Conservation (phyloP, 202 grass and related monocot genomes). For the Carex arenaria region DNA sequence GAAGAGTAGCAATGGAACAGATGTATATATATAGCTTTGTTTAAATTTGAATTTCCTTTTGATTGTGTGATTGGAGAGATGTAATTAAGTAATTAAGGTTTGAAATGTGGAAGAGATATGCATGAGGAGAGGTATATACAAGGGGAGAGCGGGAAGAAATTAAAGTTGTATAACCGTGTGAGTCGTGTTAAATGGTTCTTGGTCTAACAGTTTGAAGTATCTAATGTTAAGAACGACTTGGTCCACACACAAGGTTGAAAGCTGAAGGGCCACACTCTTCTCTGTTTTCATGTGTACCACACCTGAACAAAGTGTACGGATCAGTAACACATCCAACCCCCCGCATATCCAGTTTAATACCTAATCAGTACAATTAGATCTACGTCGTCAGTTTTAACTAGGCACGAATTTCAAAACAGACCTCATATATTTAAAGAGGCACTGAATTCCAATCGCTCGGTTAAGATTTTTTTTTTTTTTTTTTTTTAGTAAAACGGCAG, state of each 20-base stretch:
- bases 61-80: neutral
- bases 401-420: too few relatives aligned
- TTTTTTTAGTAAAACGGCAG: too few relatives aligned
- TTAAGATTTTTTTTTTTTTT: too few relatives aligned
- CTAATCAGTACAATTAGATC: too few relatives aligned
- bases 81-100: neutral
- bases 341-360: too few relatives aligned
- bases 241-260: neutral
- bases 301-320: neutral
- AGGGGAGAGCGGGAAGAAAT: neutral
- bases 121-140: neutral
- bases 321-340: neutral
- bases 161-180: neutral
- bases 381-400: too few relatives aligned
- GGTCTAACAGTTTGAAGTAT: neutral
- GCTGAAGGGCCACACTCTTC: neutral
- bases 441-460: too few relatives aligned
- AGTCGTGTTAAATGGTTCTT: neutral
- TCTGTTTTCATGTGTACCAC: neutral
- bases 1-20: too few relatives aligned
- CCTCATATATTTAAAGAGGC: too few relatives aligned
- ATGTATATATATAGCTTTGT: neutral
- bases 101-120: neutral
- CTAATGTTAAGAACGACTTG: too few relatives aligned
- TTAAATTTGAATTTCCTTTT: neutral